Evolutionary conservation across 441 rosid species (phyloP).

Genomic region (Euphorbia schlechtendalii): DNA sequence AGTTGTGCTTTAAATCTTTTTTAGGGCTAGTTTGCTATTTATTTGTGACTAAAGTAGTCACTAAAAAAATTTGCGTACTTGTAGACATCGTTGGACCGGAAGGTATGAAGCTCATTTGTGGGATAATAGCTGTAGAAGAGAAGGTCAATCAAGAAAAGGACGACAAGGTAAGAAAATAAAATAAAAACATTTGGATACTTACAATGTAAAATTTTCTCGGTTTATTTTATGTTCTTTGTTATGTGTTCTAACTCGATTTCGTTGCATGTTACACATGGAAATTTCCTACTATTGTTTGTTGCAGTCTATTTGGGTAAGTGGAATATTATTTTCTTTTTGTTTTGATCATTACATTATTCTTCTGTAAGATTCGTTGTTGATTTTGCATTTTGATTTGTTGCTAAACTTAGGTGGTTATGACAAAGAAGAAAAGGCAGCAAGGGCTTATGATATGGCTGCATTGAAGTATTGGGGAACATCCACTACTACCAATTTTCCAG

Average conservation of each 20-base stretch:
- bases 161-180: constrained; percentile 58
- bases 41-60: neutral
- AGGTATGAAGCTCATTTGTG: constrained; percentile 97
- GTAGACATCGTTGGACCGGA: constrained; percentile 98
- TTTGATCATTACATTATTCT: neutral
- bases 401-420: constrained; percentile 76
- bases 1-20: neutral
- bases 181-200: neutral
- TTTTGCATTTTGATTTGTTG: neutral
- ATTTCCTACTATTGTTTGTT: constrained; percentile 16
- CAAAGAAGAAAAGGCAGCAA: constrained; percentile 98
- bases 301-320: constrained; percentile 87
- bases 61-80: constrained; percentile 1
- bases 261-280: constrained; percentile 17
- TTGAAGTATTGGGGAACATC: constrained; percentile 96
- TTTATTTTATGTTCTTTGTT: too few relatives aligned
- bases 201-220: neutral
- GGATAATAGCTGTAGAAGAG: constrained; percentile 99
- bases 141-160: constrained; percentile 99
- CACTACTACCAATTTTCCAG: constrained; percentile 91
- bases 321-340: neutral
- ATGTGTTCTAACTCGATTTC: constrained; percentile 17
- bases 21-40: neutral
- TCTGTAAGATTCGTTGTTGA: neutral
- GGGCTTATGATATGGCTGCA: constrained; percentile 93